phyloP scores from a whole-genome alignment of 2,329 filamentous ascomycete species.

The Amauroascus niger region DNA sequence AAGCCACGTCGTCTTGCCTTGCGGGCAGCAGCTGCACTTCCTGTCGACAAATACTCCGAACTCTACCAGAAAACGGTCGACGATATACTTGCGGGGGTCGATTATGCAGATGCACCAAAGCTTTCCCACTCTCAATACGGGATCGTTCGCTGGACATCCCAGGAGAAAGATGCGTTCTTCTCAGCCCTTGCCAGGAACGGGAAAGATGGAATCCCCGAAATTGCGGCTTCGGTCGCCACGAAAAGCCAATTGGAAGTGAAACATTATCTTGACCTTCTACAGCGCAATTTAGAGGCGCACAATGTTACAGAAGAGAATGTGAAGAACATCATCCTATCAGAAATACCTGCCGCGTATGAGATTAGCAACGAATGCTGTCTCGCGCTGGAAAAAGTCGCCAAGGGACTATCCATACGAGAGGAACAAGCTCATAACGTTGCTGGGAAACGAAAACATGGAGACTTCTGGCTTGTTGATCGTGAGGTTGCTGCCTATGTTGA shows the following conservation, averaged over 20 bases:
- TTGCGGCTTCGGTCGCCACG: conserved; percentile 54
- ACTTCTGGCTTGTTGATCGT: conserved; percentile 55
- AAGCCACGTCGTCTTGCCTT: conserved; percentile 2
- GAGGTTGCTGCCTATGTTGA: conserved; percentile 28
- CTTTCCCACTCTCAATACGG: conserved; percentile 53
- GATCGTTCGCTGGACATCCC: conserved; percentile 56
- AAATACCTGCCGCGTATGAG: conserved; percentile 64
- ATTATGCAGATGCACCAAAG: conserved; percentile 12
- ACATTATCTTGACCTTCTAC: conserved; percentile 57
- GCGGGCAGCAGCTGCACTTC: conserved; percentile 1
- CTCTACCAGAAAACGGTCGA: conserved; percentile 50
- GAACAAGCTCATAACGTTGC: conserved; percentile 51
- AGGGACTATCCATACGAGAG: conserved; percentile 55
- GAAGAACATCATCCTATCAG: conserved; percentile 39
- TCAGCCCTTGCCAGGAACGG: conserved; percentile 55
- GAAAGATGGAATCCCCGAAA: conserved; percentile 49
- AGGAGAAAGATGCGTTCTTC: conserved; percentile 65
- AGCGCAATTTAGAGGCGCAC: conserved; percentile 40
- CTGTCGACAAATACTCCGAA: conserved; percentile 38
- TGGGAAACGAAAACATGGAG: conserved; percentile 53
- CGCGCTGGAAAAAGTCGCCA: conserved; percentile 58
- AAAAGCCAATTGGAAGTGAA: conserved; percentile 68
- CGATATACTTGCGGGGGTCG: conserved; percentile 15
- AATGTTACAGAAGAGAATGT: conserved; percentile 28
- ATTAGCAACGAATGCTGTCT: conserved; percentile 56